Evolutionary conservation across 2,329 filamentous ascomycete genomes (phyloP).

Genomic region (Diaporthe caulivora): DNA sequence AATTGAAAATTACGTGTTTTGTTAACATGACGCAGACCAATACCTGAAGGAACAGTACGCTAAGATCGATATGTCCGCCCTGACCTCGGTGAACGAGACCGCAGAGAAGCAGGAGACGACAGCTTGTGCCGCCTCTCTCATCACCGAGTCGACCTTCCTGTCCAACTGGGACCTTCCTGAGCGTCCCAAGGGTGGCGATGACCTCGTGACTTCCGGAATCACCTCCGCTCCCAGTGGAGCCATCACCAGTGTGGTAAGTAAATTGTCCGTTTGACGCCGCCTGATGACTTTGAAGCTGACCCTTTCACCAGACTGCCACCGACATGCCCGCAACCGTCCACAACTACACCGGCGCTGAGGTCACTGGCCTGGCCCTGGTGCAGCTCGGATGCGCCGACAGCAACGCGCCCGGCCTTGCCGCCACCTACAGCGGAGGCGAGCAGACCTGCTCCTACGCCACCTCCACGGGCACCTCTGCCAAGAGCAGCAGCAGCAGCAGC

Average conservation of each 20-base stretch:
- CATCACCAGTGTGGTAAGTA: conserved; percentile 54
- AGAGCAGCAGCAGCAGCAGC: conserved; percentile 38
- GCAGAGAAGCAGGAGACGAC: conserved; percentile 66
- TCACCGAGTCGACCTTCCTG: conserved; percentile 74
- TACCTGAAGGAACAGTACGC: conserved; percentile 79
- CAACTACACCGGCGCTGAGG: conserved; percentile 38
- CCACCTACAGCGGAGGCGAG: conserved; percentile 38
- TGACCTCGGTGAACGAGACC: conserved; percentile 71
- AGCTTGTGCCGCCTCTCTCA: conserved; percentile 72
- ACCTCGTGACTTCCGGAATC: conserved; percentile 81
- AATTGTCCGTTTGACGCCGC: background rate
- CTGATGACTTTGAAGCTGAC: background rate
- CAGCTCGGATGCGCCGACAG: conserved; percentile 35
- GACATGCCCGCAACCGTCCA: conserved; percentile 39
- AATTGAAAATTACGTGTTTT: too few relatives aligned
- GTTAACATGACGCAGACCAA: conserved; percentile 47
- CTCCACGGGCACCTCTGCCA: conserved; percentile 35
- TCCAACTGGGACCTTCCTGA: conserved; percentile 80
- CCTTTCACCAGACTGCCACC: conserved; percentile 30
- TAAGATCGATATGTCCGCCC: conserved; percentile 74
- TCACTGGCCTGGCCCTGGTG: conserved; percentile 37
- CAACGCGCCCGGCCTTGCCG: conserved; percentile 38
- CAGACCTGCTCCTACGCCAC: conserved; percentile 41
- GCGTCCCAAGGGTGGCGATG: conserved; percentile 73
- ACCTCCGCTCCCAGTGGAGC: conserved; percentile 70